Base-by-base conservation (phyloP, 1,284 basidiomycete species). In the Sporisorium reilianum region DNA sequence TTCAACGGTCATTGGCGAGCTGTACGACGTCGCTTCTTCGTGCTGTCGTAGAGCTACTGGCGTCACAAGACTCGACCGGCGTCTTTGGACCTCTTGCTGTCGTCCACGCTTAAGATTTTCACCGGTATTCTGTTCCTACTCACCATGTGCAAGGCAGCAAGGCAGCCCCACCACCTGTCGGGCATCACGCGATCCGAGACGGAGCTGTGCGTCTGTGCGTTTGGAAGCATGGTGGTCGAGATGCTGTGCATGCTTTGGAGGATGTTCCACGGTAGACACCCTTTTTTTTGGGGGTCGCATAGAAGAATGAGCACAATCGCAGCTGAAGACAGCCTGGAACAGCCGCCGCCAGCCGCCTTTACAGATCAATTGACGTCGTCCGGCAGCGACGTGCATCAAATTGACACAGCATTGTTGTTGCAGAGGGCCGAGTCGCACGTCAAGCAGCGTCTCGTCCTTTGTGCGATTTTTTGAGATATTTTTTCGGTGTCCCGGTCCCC, bases 371-470 rank as follows among this genome's bases (percentile, higher is more conserved):
- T 54, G 44, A 54, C 52, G 52, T 54, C 52, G 18, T 54, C 20
- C 28, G 28, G 52, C 52, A 54, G 52, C 41, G 18, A 30, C 38
- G 7, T 53, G 51, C 51, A 53, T 38, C 18, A 11, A 46, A 30
- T 30, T 16, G 3, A 28, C 49, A 50, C 49, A 50, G 49, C 49
- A 45, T 25, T 25, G 20, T n/a, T n/a, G n/a, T n/a, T n/a, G n/a
- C n/a, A n/a, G n/a, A n/a, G n/a, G n/a, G n/a, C n/a, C n/a, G n/a
- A n/a, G n/a, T n/a, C n/a, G n/a, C n/a, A 9, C 28, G 11, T 26
- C 3, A 23, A 45, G 25, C 42, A 18, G 42, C 42, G n/a, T n/a
- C 12, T 26, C 42, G 22, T 22, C 12, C 11, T 45, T 44, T 45
- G 7, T 3, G 12, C 18, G 25, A 2, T 26, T 45, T 45, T 45